A percentile compares a stretch with the other conserved stretches of the same genome.
Evolutionary conservation across 2,329 filamentous ascomycete species (phyloP).

Genomic region (Knoxdaviesia capensis): DNA sequence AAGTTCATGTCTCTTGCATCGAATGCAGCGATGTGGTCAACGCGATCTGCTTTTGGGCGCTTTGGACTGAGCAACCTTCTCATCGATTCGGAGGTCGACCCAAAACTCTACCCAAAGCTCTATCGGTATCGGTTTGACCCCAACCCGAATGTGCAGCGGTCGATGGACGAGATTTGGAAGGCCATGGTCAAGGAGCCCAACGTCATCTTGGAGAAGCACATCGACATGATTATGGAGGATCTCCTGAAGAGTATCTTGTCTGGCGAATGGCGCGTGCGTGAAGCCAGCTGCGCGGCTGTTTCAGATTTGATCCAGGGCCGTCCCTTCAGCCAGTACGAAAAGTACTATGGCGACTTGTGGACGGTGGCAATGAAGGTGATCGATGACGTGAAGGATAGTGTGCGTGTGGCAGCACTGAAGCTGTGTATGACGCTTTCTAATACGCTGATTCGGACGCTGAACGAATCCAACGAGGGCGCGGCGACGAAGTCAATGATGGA

Average conservation of each 20-base stretch:
- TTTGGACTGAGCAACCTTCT: conserved; percentile 87
- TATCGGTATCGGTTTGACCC: conserved; percentile 92
- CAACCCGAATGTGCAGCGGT: conserved; percentile 75
- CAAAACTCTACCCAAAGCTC: conserved; percentile 86
- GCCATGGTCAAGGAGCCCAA: conserved; percentile 79
- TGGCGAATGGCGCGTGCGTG: conserved; percentile 80
- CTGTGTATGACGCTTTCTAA: conserved; percentile 73
- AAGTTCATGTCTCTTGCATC: conserved; percentile 95
- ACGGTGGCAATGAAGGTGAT: conserved; percentile 71
- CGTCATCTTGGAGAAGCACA: conserved; percentile 57
- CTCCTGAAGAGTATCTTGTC: conserved; percentile 70
- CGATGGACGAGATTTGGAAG: conserved; percentile 97
- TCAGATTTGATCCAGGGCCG: conserved; percentile 73
- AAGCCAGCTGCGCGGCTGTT: conserved; percentile 82
- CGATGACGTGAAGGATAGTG: conserved; percentile 88
- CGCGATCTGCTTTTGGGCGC: conserved; percentile 83
- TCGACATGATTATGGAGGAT: conserved; percentile 77
- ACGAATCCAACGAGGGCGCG: conserved; percentile 51
- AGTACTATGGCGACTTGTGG: conserved; percentile 74
- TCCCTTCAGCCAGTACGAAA: conserved; percentile 56
- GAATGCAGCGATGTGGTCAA: conserved; percentile 93
- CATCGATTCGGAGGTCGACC: conserved; percentile 71
- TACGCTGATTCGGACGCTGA: conserved; percentile 66
- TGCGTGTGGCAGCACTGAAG: conserved; percentile 59
- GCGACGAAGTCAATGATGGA: conserved; percentile 63